Evolutionary conservation across 305 asterid genomes (phyloP), one percentile per base, ranked within the genome.

Genomic region (Rubia occidens): DNA sequence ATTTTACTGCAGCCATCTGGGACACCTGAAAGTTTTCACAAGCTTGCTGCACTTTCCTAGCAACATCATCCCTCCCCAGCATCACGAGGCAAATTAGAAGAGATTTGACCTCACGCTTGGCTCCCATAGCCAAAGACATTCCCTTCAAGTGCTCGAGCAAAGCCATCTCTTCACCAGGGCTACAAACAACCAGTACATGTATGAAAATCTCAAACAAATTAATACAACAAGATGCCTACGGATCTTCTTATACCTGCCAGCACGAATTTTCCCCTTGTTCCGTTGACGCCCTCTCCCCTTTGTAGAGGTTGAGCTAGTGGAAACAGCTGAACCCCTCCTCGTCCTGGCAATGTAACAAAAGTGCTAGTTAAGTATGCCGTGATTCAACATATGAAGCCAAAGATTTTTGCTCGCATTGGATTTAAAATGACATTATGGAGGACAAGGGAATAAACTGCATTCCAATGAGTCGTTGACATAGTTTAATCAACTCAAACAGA

Each of bases 151-250:
- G 97, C 64, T 88, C 96, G 5, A 93, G 88, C 69, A 93, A 79
- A 72, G 90, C 97, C 90, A 82, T 75, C 83, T 93, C 98, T 81
- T 90, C 98, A 10, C 86, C 90, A 42, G 96, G 89, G 78, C 98
- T 90, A 84, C 68, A 70, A 45, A 43, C 20, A 49, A 35, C 14
- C 62, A 71, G 37, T 44, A 56, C 66, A 20, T 40, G 47, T 21
- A n/a, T 11, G 64, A 70, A 45, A 45, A 44, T 8, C 55, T 15
- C 64, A 42, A 63, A 71, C 62, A 65, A 63, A 10, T 20, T 51
- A 18, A 60, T 2, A 64, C 24, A 26, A 26, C 44, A 55, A 35
- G 40, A 54, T 40, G 54, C 39, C 37, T 11, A 11, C 44, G 60
- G 64, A 37, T 18, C n/a, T 45, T 15, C 66, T 66, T 64, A 68